Evolutionary conservation across 495 filamentous ascomycete species (phyloP).

Genomic region (Penicillium samsonianum): DNA sequence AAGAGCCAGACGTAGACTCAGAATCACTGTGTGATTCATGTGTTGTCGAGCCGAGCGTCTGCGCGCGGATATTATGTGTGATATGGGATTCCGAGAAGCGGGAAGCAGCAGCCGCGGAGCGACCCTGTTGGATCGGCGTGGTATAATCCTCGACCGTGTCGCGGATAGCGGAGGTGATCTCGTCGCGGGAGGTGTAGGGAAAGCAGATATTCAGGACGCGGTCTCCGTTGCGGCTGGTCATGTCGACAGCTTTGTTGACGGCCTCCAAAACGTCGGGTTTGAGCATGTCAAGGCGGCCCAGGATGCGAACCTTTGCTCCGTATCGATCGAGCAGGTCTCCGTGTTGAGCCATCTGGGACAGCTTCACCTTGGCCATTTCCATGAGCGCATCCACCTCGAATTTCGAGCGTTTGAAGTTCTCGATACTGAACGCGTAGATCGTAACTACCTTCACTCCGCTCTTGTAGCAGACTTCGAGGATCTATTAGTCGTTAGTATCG

Average conservation of each 20-base stretch:
- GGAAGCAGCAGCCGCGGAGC: slow-evolving; percentile 31
- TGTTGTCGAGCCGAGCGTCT: slow-evolving; percentile 47
- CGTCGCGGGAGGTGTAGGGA: slow-evolving; percentile 92
- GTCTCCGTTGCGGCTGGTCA: slow-evolving; percentile 80
- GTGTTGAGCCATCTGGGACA: slow-evolving; percentile 86
- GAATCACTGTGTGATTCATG: slow-evolving; percentile 42
- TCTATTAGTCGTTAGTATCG: slow-evolving; percentile 46
- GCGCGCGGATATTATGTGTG: slow-evolving; percentile 71
- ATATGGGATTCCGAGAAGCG: slow-evolving; percentile 86
- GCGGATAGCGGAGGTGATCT: slow-evolving; percentile 90
- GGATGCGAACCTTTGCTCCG: slow-evolving; percentile 78
- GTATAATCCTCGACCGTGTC: slow-evolving; percentile 83
- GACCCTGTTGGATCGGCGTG: slow-evolving; percentile 54
- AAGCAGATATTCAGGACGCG: slow-evolving; percentile 94
- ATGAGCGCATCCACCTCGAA: slow-evolving; percentile 97
- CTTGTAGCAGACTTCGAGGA: slow-evolving; percentile 97
- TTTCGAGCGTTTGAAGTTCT: slow-evolving; percentile 98
- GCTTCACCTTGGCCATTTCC: slow-evolving; percentile 95
- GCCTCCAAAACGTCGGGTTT: slow-evolving; percentile 84
- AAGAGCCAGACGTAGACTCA: slow-evolving; percentile 40
- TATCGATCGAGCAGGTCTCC: slow-evolving; percentile 92
- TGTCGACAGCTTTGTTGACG: slow-evolving; percentile 75
- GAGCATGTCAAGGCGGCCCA: slow-evolving; percentile 79
- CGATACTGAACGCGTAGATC: slow-evolving; percentile 97
- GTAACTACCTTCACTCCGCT: slow-evolving; percentile 92